These are phyloP conservation scores for Dactylellina cionopaga DNA, from an alignment of 2,329 filamentous ascomycete genomes.

Conservation along the genomic window DNA sequence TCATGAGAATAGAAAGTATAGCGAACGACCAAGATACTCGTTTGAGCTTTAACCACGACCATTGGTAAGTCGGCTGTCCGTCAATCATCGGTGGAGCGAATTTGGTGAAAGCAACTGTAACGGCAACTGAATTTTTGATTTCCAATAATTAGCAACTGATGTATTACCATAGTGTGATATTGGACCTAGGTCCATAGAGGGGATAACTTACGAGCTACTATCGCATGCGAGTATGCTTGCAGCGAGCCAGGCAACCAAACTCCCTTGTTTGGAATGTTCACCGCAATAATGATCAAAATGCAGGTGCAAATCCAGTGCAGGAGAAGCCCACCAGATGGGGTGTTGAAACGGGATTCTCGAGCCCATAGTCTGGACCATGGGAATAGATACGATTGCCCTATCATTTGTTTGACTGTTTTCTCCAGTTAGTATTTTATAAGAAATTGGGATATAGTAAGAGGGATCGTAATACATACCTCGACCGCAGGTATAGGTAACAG, in stretches of 20 bases:
- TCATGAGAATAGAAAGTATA: constrained; percentile 28
- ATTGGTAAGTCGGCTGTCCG: constrained; percentile 25
- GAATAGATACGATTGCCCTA: constrained; percentile 60
- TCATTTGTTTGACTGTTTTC: constrained; percentile 60
- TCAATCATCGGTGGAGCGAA: constrained; percentile 22
- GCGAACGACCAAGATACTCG: constrained; percentile 34
- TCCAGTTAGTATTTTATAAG: constrained; percentile 3
- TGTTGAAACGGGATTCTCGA: constrained; percentile 60
- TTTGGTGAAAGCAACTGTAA: constrained; percentile 26
- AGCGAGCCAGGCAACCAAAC: constrained; percentile 23
- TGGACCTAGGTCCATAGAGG: too few species aligned
- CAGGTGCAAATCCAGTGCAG: constrained; percentile 60
- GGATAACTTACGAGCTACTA: constrained; percentile 34
- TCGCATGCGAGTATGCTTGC: constrained; percentile 36
- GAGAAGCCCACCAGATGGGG: constrained; percentile 59
- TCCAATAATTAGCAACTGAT: neutral
- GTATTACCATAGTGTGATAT: neutral
- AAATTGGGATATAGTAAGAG: constrained; percentile 2
- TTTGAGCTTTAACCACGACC: constrained; percentile 27
- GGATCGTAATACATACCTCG: constrained; percentile 24
- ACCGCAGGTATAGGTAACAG: constrained; percentile 54
- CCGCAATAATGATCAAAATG: constrained; percentile 56
- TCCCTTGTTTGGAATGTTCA: constrained; percentile 30
- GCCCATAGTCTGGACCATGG: constrained; percentile 60
- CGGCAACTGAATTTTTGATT: constrained; percentile 6